Conservation (phyloP, 2,329 filamentous ascomycete genomes). For the Cryphonectria japonica region DNA sequence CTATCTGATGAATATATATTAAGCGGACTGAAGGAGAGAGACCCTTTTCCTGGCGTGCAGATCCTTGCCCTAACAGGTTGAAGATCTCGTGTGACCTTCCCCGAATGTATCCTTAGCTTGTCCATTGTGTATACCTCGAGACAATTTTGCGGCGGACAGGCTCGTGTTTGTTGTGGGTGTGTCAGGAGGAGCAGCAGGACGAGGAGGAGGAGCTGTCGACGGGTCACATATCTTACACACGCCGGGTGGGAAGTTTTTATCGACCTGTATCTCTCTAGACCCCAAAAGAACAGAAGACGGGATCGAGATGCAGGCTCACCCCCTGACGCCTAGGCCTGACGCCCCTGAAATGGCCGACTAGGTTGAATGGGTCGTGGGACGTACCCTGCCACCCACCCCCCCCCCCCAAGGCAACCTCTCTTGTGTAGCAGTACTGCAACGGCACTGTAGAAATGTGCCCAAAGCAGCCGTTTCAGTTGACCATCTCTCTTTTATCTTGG, state of each 20-base stretch:
- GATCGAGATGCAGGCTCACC: slow-evolving; percentile 9
- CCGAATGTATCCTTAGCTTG: background rate
- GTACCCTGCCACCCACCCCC: background rate
- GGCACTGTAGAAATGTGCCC: background rate
- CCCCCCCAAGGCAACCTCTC: background rate
- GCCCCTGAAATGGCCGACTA: slow-evolving; percentile 13
- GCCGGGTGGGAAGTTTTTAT: background rate
- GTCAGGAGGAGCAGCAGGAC: background rate
- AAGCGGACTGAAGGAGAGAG: background rate
- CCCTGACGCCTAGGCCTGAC: background rate
- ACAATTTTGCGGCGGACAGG: background rate
- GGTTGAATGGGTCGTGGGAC: background rate
- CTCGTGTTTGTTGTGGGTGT: background rate
- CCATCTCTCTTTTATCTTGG: background rate
- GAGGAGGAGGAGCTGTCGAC: background rate
- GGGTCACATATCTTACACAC: background rate
- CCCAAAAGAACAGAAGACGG: background rate
- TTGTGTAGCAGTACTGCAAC: background rate
- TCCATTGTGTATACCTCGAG: background rate
- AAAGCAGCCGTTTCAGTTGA: background rate
- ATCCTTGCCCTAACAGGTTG: background rate
- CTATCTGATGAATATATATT: background rate
- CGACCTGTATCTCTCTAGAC: background rate
- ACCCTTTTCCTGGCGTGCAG: background rate
- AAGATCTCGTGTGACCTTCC: background rate